Evolutionary conservation across 2,329 filamentous ascomycete species (phyloP).

Genomic region (Hymenoscyphus salicellus): DNA sequence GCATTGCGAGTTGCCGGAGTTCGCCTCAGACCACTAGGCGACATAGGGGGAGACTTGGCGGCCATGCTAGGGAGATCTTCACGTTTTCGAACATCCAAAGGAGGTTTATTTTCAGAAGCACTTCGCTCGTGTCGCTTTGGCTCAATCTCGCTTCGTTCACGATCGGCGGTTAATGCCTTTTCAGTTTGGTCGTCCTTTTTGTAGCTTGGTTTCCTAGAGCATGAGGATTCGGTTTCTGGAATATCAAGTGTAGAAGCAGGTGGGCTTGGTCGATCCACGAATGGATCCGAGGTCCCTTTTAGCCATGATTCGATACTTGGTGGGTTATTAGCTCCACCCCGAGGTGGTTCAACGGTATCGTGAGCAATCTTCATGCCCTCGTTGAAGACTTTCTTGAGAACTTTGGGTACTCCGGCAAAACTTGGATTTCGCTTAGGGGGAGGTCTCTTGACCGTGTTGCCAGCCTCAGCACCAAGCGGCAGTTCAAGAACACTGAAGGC

Average conservation of each 20-base stretch:
- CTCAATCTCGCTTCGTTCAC: slow-evolving; percentile 13
- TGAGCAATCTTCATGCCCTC: slow-evolving; percentile 65
- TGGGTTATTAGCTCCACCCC: slow-evolving; percentile 53
- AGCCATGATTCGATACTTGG: slow-evolving; percentile 66
- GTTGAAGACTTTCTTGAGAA: slow-evolving; percentile 61
- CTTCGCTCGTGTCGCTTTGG: slow-evolving; percentile 18
- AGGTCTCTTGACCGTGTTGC: slow-evolving; percentile 46
- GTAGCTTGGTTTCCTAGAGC: slow-evolving; percentile 27
- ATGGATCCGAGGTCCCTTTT: slow-evolving; percentile 60
- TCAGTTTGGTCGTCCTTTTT: slow-evolving; percentile 26
- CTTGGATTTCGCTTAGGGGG: slow-evolving; percentile 52
- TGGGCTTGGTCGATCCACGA: slow-evolving; percentile 46
- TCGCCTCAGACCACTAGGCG: slow-evolving; percentile 48
- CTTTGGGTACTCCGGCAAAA: slow-evolving; percentile 59
- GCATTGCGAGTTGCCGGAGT: slow-evolving; percentile 53
- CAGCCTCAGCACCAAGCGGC: slow-evolving; percentile 47
- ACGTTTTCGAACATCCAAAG: slow-evolving; percentile 23
- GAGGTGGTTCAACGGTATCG: slow-evolving; percentile 56
- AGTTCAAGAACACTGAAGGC: slow-evolving; percentile 65
- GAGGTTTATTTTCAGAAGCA: slow-evolving; percentile 29
- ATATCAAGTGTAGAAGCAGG: slow-evolving; percentile 32
- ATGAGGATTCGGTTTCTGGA: slow-evolving; percentile 36
- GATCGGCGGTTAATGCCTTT: slow-evolving; percentile 20
- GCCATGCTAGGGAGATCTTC: slow-evolving; percentile 34
- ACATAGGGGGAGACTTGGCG: slow-evolving; percentile 21